Percentiles rank a stretch among this genome's conserved stretches.
Conservation (phyloP, 176 grass and related monocot genomes). For the Rhynchospora breviuscula region DNA sequence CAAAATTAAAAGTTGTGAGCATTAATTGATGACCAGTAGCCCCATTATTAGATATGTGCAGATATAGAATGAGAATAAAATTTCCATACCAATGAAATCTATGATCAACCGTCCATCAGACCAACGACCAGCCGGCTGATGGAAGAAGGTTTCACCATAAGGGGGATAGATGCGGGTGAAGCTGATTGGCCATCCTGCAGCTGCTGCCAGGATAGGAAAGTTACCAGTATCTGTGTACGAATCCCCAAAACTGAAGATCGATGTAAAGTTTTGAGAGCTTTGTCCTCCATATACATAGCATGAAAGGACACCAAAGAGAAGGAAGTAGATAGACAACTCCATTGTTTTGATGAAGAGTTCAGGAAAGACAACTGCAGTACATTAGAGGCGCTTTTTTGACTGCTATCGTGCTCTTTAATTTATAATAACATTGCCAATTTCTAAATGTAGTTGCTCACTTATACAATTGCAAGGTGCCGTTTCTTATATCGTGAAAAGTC, state of each 20-base stretch:
- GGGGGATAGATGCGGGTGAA: background rate
- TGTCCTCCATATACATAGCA: background rate
- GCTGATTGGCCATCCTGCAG: background rate
- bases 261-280: background rate
- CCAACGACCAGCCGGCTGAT: conserved; percentile 18
- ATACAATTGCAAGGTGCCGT: background rate
- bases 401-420: background rate
- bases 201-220: conserved; percentile 9
- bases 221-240: conserved; percentile 53
- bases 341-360: background rate
- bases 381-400: background rate
- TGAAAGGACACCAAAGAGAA: background rate
- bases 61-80: background rate
- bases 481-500: background rate
- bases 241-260: conserved; percentile 58
- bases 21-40: background rate
- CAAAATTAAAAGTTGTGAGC: background rate
- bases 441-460: background rate
- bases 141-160: conserved; percentile 27
- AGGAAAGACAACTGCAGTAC: background rate
- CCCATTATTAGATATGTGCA: background rate
- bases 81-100: conserved; percentile 26
- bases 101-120: conserved; percentile 25
- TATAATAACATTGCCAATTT: background rate
- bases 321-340: background rate